A percentile compares a stretch with the other conserved stretches of the same genome.
phyloP scores from a whole-genome alignment of 1,284 basidiomycete genomes.

The Uromyces viciae-fabae region DNA sequence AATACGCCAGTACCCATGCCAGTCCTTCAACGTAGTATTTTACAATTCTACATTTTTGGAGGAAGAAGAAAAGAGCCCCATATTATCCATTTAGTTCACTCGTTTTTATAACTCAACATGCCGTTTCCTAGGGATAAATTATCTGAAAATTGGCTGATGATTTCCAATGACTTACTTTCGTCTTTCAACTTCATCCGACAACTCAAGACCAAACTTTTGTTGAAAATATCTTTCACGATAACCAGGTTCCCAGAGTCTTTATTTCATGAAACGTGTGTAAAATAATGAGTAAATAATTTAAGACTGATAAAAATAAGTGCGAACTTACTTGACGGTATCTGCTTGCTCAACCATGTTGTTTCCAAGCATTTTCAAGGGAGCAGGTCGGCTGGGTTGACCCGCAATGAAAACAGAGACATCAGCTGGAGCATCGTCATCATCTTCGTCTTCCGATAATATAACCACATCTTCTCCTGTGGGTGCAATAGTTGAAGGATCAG shows the following conservation, averaged over 20 bases:
- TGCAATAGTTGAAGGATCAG: conserved; percentile 41
- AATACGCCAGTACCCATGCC: conserved; percentile 94
- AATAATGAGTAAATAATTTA: background rate
- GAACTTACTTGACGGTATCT: conserved; percentile 79
- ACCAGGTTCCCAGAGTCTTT: conserved; percentile 84
- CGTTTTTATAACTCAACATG: too few species aligned
- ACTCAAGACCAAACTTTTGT: conserved; percentile 82
- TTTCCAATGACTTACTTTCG: conserved; percentile 63
- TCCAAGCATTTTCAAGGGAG: conserved; percentile 59
- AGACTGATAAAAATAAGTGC: conserved; percentile 46
- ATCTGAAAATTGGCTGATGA: conserved; percentile 4
- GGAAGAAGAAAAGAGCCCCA: conserved; percentile 25
- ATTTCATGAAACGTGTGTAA: background rate
- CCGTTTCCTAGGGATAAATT: background rate
- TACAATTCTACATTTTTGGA: conserved; percentile 67
- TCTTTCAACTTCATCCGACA: conserved; percentile 69
- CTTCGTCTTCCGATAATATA: conserved; percentile 46
- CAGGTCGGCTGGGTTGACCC: conserved; percentile 48
- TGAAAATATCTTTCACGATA: conserved; percentile 93
- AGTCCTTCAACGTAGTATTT: conserved; percentile 86
- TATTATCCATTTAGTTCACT: too few species aligned
- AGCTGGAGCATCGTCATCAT: conserved; percentile 54
- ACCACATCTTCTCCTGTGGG: conserved; percentile 30
- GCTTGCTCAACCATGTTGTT: conserved; percentile 84
- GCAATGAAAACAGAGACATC: conserved; percentile 61